Evolutionary conservation across 495 filamentous ascomycete species (phyloP).

Genomic region (Penicillium nucicola): DNA sequence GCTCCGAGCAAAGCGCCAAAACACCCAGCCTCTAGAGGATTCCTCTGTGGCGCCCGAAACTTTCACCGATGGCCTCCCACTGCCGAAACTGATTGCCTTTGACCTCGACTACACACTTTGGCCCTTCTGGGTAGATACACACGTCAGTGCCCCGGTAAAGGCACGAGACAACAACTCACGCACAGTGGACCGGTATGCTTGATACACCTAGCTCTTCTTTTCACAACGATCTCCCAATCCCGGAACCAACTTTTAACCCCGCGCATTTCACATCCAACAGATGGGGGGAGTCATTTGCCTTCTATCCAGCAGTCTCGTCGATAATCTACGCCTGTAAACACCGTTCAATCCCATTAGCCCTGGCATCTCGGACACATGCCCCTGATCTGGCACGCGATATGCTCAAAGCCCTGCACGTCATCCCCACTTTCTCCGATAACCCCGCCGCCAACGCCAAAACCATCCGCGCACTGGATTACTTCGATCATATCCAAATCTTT

Average conservation of each 20-base stretch:
- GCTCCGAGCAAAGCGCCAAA: slow-evolving; percentile 37
- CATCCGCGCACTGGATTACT: slow-evolving; percentile 66
- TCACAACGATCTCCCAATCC: neutral
- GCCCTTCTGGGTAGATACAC: slow-evolving; percentile 97
- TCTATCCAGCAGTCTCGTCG: slow-evolving; percentile 74
- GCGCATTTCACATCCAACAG: slow-evolving; percentile 25
- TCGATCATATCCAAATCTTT: slow-evolving; percentile 85
- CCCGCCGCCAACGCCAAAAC: slow-evolving; percentile 33
- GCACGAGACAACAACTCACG: slow-evolving; percentile 54
- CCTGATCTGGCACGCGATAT: slow-evolving; percentile 80
- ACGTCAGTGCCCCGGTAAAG: slow-evolving; percentile 79
- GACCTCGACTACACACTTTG: slow-evolving; percentile 97
- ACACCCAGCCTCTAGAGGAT: slow-evolving; percentile 37
- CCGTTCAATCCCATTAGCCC: slow-evolving; percentile 60
- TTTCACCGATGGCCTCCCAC: slow-evolving; percentile 72
- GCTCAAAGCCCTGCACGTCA: slow-evolving; percentile 69
- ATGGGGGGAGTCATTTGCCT: slow-evolving; percentile 73
- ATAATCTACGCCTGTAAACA: slow-evolving; percentile 63
- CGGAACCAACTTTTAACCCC: slow-evolving; percentile 4
- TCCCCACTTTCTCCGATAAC: slow-evolving; percentile 46
- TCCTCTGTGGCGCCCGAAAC: slow-evolving; percentile 50
- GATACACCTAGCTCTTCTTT: neutral
- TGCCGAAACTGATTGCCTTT: slow-evolving; percentile 85
- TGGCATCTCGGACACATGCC: slow-evolving; percentile 79
- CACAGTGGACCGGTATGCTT: slow-evolving; percentile 43